Conservation (phyloP, 768 basidiomycete genomes). For the Rhizopogon vulgaris region DNA sequence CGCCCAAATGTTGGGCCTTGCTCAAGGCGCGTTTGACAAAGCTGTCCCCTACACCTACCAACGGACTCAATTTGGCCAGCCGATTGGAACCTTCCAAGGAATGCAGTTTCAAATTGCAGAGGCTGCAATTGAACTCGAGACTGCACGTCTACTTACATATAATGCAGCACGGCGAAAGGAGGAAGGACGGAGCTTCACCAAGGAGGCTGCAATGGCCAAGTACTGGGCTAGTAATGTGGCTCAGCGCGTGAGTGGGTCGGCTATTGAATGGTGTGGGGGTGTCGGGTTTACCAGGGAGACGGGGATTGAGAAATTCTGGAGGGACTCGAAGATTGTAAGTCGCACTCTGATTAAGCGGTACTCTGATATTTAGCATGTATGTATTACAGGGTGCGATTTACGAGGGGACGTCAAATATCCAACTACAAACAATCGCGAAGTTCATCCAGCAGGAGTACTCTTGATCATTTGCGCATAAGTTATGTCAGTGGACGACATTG, state of each 20-base stretch:
- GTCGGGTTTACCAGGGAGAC: conserved; percentile 91
- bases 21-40: conserved; percentile 95
- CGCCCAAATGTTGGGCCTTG: conserved; percentile 97
- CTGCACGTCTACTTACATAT: conserved; percentile 87
- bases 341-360: not conserved
- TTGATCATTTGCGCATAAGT: conserved; percentile 5
- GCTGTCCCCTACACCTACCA: conserved; percentile 93
- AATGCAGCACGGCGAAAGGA: conserved; percentile 95
- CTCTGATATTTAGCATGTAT: not conserved
- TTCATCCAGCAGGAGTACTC: conserved; percentile 83
- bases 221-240: conserved; percentile 88
- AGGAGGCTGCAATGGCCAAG: conserved; percentile 98
- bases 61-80: conserved; percentile 90
- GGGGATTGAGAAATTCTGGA: conserved; percentile 94
- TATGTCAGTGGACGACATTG: not conserved
- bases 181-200: conserved; percentile 77
- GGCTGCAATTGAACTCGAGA: conserved; percentile 85
- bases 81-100: conserved; percentile 91
- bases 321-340: conserved; percentile 93
- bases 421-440: conserved; percentile 93
- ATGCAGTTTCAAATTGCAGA: conserved; percentile 94
- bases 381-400: conserved; percentile 73
- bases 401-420: conserved; percentile 97
- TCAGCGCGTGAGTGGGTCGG: conserved; percentile 77
- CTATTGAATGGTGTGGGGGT: conserved; percentile 96